Conservation (phyloP, 2,329 filamentous ascomycete species). For the Fusarium sp. region DNA sequence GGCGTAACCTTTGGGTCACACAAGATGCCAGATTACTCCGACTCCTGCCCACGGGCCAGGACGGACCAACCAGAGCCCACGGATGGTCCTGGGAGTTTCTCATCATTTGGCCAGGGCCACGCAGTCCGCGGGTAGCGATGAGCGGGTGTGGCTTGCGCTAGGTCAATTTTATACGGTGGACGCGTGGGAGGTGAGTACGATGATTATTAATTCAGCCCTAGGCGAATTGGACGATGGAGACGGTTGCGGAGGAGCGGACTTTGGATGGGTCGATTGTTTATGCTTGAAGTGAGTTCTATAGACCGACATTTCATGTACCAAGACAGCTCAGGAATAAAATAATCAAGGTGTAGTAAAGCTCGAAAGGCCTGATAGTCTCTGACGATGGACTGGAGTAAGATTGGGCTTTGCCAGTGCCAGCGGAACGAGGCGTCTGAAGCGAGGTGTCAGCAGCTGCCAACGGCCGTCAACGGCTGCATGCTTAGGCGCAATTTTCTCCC, state of each 20-base stretch:
- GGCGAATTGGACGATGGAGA: neutral
- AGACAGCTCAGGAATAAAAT: neutral
- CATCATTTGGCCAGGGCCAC: constrained; percentile 24
- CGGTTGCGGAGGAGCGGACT: constrained; percentile 42
- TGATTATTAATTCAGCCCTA: constrained; percentile 42
- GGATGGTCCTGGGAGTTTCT: constrained; percentile 26
- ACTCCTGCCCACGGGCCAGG: neutral
- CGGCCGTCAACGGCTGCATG: neutral
- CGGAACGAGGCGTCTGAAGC: neutral
- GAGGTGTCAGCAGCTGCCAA: neutral
- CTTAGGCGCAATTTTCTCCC: neutral
- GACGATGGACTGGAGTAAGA: neutral
- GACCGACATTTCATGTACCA: neutral
- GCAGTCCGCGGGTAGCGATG: constrained; percentile 18
- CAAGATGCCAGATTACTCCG: constrained; percentile 27
- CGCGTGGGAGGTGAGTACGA: neutral
- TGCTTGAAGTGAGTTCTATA: neutral
- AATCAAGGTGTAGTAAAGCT: neutral
- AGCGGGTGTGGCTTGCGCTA: constrained; percentile 33
- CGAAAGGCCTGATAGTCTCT: neutral
- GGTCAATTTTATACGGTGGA: constrained; percentile 4
- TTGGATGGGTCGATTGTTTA: constrained; percentile 4
- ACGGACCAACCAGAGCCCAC: constrained; percentile 15
- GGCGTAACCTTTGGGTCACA: constrained; percentile 19
- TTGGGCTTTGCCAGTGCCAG: neutral